Base-by-base conservation (phyloP, 768 basidiomycete genomes). In the Favolaschia claudopus region DNA sequence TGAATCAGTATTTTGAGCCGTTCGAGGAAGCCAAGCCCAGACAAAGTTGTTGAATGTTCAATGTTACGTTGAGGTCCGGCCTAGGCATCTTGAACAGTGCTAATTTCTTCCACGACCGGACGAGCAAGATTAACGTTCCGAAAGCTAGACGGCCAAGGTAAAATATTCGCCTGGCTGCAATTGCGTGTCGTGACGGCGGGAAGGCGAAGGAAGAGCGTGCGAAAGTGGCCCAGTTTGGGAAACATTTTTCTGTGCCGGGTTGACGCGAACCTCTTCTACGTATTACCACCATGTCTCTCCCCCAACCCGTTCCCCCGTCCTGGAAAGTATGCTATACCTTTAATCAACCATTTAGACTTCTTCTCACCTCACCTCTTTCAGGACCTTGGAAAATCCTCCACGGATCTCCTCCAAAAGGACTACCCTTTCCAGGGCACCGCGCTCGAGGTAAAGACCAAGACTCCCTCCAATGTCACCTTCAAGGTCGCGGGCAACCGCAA, bases 331-430 rank as follows among this genome's bases (percentile, higher is more conserved):
- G 77, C 15, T 27, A 24, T 25, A 33, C 28, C 38, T 15, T 52
- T 15, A 13, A n/a, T 10, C 22, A 5, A 22, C 14, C 1, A 9
- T 20, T 15, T 1, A 38, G 5, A n/a, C 24, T 27, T 12, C 34
- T 22, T 38, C 61, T 55, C 60, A 66, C 62, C 25, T 55, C n/a
- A 22, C n/a, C 49, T 54, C 33, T 24, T 38, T 34, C 67, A 95
- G 93, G 93, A 95, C 77, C 89, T 95, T 68, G 96, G 96, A 78
- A 99, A 98, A 87, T 95, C 95, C 66, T 93, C 95, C 77, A 93
- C 89, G 71, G 96, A 99, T 86, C 80, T 99, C 63, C 84, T 99
- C 68, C 82, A 83, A 74, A 95, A 90, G 83, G 97, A 99, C 83
- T 99, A 88, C 83, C 89, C 86, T 69, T 89, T 93, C 86, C 74